Conservation (phyloP, 192 early-diverging fungal genomes). For the Coemansia sp. region DNA sequence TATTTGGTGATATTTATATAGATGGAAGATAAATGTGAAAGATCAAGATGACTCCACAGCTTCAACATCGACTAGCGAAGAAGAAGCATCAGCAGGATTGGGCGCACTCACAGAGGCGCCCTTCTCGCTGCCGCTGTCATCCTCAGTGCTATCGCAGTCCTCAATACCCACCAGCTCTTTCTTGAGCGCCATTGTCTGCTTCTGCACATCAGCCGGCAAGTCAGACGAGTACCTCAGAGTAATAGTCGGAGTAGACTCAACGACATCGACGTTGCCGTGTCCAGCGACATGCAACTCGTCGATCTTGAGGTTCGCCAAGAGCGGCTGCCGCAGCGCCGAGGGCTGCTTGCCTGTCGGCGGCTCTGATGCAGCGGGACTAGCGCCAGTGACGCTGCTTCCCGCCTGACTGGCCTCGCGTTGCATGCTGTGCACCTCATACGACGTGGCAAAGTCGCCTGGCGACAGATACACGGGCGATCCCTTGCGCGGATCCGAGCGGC, state of each 20-base stretch:
- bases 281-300: constrained; percentile 51
- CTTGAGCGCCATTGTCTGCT: constrained; percentile 51
- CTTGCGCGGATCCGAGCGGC: constrained; percentile 48
- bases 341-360: neutral
- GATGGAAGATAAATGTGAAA: neutral
- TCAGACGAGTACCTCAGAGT: constrained; percentile 54
- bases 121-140: constrained; percentile 37
- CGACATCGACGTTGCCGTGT: constrained; percentile 50
- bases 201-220: constrained; percentile 43
- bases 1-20: neutral
- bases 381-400: neutral
- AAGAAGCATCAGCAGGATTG: neutral
- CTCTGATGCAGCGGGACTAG: neutral
- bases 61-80: neutral
- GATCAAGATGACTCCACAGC: neutral
- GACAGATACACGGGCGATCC: constrained; percentile 55
- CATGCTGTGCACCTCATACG: constrained; percentile 46
- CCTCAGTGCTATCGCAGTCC: constrained; percentile 27
- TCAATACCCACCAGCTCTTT: constrained; percentile 57
- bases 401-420: constrained; percentile 8
- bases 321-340: constrained; percentile 26
- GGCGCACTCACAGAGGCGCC: neutral
- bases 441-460: constrained; percentile 43
- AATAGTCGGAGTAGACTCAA: constrained; percentile 48
- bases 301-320: constrained; percentile 48